Evolutionary conservation across 1,284 basidiomycete species (phyloP), one percentile per base, ranked within the genome.

Genomic region (Sphaerobolus stellatus): DNA sequence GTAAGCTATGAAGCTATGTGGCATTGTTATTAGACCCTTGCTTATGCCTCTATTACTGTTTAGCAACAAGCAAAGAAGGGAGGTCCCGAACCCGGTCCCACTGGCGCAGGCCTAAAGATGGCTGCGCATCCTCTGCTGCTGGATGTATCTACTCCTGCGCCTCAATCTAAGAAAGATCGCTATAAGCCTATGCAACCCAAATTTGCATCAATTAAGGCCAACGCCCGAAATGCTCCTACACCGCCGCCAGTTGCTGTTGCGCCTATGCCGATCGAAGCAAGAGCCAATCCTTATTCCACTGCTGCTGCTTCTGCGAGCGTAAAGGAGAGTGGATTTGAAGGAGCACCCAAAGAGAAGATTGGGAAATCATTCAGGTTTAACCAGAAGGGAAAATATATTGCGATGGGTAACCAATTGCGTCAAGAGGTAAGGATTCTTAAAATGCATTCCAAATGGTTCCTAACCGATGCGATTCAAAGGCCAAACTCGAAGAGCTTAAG

Each of bases 111-210:
- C n/a, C 72, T 92, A 53, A 90, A 90, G 68, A 92, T 94, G 82
- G 86, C 91, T 2, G 90, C 92, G 0, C 94, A 96, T 69, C 94
- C 94, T 4, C 75, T 95, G 24, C 71, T 95, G 24, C 79, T 94
- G 58, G 90, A 91, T 54, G 81, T 78, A 13, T 77, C 79, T 11
- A 68, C 71, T 1, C 76, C 78, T 1, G 67, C 76, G 2, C 79
- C 83, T 0, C 86, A 89, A 66, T 86, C 84, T 30, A 92, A 90
- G 71, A 94, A 93, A 68, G 90, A 94, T 66, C 76, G 88, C 56
- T 96, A 95, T 73, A 95, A 94, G 68, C 92, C 94, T 7, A 97
- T 97, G 93, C 92, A 94, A 60, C 94, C 94, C 52, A 98, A 97
- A 70, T 98, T 97, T 69, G 90, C 93, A 0, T 92, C 92, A 4